Evolutionary conservation across 306 rosid genomes (phyloP).

Genomic region (peach (Prunus persica)): Prunus_persica_NCBIv2 NC_034009.1:30516501-30517000

Average conservation of each 20-base stretch:
- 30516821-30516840: too few species aligned
- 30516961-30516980: not conserved
- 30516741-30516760: slow-evolving; percentile 1
- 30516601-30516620: too few species aligned
- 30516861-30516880: not conserved
- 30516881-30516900: not conserved
- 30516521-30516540: not conserved
- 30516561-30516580: not conserved
- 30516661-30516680: not conserved
- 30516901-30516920: not conserved
- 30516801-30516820: not conserved
- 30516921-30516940: not conserved
- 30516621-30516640: not conserved
- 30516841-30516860: not conserved
- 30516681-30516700: slow-evolving; percentile 19
- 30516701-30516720: slow-evolving; percentile 21
- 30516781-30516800: too few species aligned
- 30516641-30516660: not conserved
- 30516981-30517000: not conserved
- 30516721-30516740: slow-evolving; percentile 22
- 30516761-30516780: not conserved
- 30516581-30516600: not conserved
- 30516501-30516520: not conserved
- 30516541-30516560: not conserved
- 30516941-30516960: not conserved